Conservation (phyloP, 2,329 filamentous ascomycete genomes). For the Tolypocladium endophyticum region DNA sequence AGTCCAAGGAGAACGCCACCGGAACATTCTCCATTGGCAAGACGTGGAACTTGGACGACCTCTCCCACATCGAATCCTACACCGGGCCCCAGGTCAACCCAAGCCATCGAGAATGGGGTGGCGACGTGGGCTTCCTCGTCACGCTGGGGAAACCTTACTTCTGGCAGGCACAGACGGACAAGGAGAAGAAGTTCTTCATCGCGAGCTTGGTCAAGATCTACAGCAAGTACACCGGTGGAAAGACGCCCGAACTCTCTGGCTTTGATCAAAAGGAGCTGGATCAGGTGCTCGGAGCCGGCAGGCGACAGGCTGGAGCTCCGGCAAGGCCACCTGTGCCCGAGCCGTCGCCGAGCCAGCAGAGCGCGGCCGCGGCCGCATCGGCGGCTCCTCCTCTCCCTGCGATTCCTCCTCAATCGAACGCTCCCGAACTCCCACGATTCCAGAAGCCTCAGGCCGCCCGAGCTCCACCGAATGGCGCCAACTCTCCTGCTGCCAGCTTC, state of each 20-base stretch:
- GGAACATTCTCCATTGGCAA: conserved; percentile 96
- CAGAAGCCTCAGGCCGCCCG: conserved; percentile 18
- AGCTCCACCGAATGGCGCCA: conserved; percentile 26
- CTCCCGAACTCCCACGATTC: conserved; percentile 16
- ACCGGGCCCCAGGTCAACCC: conserved; percentile 48
- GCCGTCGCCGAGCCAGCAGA: conserved; percentile 10
- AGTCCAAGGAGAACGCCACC: conserved; percentile 90
- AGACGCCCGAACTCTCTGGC: conserved; percentile 65
- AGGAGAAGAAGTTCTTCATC: conserved; percentile 99
- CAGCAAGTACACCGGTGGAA: conserved; percentile 87
- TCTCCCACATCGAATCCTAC: conserved; percentile 75
- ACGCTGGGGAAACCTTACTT: conserved; percentile 92
- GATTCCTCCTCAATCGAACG: conserved; percentile 7
- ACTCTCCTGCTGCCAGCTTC: conserved; percentile 41
- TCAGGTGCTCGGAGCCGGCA: conserved; percentile 54
- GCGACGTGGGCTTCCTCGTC: conserved; percentile 74
- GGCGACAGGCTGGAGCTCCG: conserved; percentile 20
- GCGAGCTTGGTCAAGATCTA: conserved; percentile 94
- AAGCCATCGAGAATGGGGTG: conserved; percentile 64
- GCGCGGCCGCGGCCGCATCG: conserved; percentile 7
- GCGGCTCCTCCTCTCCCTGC: conserved; percentile 5
- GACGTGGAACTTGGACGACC: conserved; percentile 92
- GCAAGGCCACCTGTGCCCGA: conserved; percentile 16
- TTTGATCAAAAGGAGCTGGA: conserved; percentile 76
- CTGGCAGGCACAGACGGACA: conserved; percentile 86